Conservation (phyloP, 2,329 filamentous ascomycete genomes). For the Botrytis fabae region DNA sequence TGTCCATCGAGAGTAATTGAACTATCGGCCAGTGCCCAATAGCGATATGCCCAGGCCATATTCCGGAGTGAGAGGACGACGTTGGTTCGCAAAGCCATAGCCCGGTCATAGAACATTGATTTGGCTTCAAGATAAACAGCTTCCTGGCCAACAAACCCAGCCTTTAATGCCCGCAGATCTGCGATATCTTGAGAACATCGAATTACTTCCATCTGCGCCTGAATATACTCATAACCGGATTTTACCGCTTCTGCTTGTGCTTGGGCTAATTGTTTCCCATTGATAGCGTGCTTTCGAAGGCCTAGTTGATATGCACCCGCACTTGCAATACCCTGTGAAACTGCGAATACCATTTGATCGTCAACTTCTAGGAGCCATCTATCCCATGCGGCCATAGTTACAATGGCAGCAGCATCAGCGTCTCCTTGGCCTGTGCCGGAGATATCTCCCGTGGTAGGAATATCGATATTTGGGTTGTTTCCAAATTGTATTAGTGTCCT, state of each 20-base stretch:
- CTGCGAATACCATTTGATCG: conserved; percentile 4
- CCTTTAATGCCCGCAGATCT: background rate
- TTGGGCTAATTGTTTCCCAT: conserved; percentile 15
- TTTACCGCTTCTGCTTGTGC: conserved; percentile 16
- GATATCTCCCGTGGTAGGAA: conserved; percentile 8
- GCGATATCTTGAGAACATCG: background rate
- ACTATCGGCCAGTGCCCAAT: conserved; percentile 13
- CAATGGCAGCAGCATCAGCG: background rate
- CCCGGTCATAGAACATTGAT: conserved; percentile 15
- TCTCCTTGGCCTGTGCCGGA: conserved; percentile 6
- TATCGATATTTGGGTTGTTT: conserved; percentile 4
- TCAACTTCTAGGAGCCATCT: conserved; percentile 8
- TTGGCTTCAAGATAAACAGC: conserved; percentile 12
- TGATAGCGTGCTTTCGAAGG: conserved; percentile 14
- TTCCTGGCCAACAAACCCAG: conserved; percentile 7
- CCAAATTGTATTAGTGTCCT: background rate
- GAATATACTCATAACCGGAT: conserved; percentile 6
- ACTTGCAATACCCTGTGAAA: background rate
- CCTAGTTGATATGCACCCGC: conserved; percentile 4
- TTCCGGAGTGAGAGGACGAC: conserved; percentile 4
- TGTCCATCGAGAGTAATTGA: conserved; percentile 1
- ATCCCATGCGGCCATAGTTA: conserved; percentile 15
- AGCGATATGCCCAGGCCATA: conserved; percentile 15
- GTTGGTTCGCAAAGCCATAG: conserved; percentile 12
- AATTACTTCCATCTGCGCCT: conserved; percentile 17